These are phyloP conservation scores for Hyaloperonospora arabidopsidis DNA, from an alignment of 352 stramenopile species.

Conservation along the genomic window DNA sequence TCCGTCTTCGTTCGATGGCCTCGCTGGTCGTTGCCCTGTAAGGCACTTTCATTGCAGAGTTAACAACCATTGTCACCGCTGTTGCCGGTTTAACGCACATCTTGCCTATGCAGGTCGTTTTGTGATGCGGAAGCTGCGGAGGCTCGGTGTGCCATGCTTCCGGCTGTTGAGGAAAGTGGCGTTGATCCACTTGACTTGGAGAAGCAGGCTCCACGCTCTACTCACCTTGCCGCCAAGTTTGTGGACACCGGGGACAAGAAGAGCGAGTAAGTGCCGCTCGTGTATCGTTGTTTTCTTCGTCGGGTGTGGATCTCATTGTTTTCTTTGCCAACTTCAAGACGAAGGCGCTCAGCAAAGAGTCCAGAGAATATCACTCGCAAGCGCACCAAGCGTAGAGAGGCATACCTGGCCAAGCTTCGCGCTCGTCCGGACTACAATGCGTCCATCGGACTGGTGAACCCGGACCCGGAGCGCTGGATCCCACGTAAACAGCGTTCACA, in stretches of 20 bases:
- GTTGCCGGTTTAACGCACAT: constrained; percentile 10
- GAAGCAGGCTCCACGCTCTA: constrained; percentile 52
- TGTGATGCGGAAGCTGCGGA: constrained; percentile 62
- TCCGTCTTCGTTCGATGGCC: constrained; percentile 66
- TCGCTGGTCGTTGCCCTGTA: constrained; percentile 72
- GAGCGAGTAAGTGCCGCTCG: constrained; percentile 49
- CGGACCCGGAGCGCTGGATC: constrained; percentile 79
- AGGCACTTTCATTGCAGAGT: constrained; percentile 7
- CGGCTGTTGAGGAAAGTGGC: constrained; percentile 42
- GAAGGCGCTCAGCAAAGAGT: constrained; percentile 65
- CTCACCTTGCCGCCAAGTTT: constrained; percentile 53
- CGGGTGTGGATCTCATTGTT: constrained; percentile 7
- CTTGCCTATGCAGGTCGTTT: constrained; percentile 43
- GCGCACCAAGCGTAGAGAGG: constrained; percentile 59
- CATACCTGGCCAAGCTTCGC: constrained; percentile 50
- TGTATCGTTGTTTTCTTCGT: background rate
- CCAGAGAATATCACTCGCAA: constrained; percentile 66
- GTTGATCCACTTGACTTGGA: constrained; percentile 59
- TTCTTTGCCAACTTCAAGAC: constrained; percentile 22
- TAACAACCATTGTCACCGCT: background rate
- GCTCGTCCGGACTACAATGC: constrained; percentile 67
- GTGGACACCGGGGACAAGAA: constrained; percentile 60
- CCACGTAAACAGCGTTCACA: constrained; percentile 80
- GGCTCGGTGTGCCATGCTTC: constrained; percentile 56
- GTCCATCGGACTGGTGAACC: constrained; percentile 64